These are phyloP conservation scores for Ramaria sp. DNA, from an alignment of 768 basidiomycete species.

Conservation along the genomic window DNA sequence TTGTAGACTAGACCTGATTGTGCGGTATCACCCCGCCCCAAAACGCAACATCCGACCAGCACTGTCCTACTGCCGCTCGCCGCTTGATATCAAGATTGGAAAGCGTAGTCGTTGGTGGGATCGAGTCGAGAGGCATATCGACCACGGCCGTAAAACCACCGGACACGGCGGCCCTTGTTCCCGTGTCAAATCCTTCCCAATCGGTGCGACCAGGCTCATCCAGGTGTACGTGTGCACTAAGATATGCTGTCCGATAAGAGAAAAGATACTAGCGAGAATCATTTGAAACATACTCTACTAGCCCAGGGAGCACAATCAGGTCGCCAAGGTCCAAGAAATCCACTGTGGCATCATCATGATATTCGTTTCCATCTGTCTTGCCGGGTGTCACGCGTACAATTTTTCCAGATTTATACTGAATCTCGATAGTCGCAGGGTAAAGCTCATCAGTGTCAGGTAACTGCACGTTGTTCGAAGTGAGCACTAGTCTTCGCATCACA, in stretches of 20 bases:
- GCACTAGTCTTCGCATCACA: conserved; percentile 20
- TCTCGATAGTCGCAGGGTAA: conserved; percentile 54
- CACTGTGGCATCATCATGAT: conserved; percentile 18
- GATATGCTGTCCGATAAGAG: conserved; percentile 1
- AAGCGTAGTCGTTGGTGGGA: conserved; percentile 89
- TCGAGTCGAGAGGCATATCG: conserved; percentile 97
- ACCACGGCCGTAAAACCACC: conserved; percentile 94
- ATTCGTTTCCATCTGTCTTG: conserved; percentile 22
- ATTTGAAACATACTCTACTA: conserved; percentile 53
- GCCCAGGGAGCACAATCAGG: conserved; percentile 58
- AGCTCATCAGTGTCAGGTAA: conserved; percentile 38
- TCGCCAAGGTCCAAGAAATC: conserved; percentile 47
- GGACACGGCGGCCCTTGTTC: conserved; percentile 81
- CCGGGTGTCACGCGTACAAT: conserved; percentile 38
- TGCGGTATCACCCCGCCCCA: conserved; percentile 95
- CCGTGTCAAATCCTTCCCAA: conserved; percentile 92
- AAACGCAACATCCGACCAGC: conserved; percentile 75
- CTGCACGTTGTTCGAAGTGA: conserved; percentile 46
- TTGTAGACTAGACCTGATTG: conserved; percentile 54
- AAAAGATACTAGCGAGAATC: conserved; percentile 3
- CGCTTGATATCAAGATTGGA: conserved; percentile 63
- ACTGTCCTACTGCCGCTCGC: conserved; percentile 58
- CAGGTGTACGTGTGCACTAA: conserved; percentile 81
- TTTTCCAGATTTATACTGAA: conserved; percentile 47
- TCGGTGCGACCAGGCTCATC: conserved; percentile 89